Evolutionary conservation across 2,329 filamentous ascomycete species (phyloP).

Genomic region (Arthrinium puccinioides): DNA sequence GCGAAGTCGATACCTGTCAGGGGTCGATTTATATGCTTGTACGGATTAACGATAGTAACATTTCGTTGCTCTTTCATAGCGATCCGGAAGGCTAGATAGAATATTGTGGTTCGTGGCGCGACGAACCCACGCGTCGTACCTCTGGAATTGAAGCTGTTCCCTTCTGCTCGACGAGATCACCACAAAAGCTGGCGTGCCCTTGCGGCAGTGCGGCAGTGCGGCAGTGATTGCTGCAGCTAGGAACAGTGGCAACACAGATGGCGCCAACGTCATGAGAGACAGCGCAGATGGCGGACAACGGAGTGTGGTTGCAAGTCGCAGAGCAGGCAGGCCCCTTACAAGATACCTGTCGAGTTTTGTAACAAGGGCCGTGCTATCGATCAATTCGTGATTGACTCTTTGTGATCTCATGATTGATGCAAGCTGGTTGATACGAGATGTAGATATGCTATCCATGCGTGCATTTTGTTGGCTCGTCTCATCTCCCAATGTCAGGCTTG

Average conservation of each 20-base stretch:
- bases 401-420: neutral
- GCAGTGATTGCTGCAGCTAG: neutral
- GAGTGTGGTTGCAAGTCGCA: neutral
- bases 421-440: neutral
- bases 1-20: no score
- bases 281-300: neutral
- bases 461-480: no score
- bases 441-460: no score
- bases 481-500: no score
- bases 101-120: neutral
- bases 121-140: neutral
- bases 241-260: neutral
- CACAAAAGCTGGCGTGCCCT: no score
- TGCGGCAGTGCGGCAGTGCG: neutral
- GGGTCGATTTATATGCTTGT: no score
- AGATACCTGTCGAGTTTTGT: neutral
- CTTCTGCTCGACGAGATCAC: neutral
- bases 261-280: neutral
- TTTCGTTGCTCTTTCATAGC: slow-evolving; percentile 1
- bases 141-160: neutral
- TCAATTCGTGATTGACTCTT: neutral
- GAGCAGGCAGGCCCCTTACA: neutral
- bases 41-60: no score
- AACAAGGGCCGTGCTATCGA: neutral
- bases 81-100: neutral